Evolutionary conservation across 2,329 filamentous ascomycete genomes (phyloP), one percentile per base, ranked within the genome.

Genomic region (Fusarium robinianum): DNA sequence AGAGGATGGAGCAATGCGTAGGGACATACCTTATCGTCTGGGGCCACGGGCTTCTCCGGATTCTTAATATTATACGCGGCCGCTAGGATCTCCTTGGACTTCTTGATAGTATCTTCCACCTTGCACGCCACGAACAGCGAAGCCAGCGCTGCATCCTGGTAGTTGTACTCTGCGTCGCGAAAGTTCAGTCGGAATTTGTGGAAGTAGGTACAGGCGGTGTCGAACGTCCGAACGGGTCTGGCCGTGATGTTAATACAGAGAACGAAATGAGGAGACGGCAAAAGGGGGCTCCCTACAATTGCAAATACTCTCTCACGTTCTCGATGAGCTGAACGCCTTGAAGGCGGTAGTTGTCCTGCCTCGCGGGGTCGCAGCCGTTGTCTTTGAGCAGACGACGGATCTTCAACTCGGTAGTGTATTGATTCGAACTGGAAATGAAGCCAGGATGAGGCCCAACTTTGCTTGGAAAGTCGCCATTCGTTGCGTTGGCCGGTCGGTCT

Each of bases 31-130:
- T 86, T 85, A 68, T 96, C 90, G 67, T 97, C 92, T 4, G 88
- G 81, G 12, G 86, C 86, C 24, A 67, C 87, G 69, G 69, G 90
- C 78, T 68, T 87, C 66, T 70, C 85, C 56, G 61, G 80, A 63
- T 70, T 80, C 69, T 90, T 94, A 24, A 95, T 73, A 63, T 96
- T 96, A 70, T 92, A 90, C 16, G 89, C 86, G 1, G 91, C 90
- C 46, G 90, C 95, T 11, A 97, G 76, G 49, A 99, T 95, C 53
- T 99, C 94, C 45, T 82, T 84, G 4, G 90, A 95, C 73, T 97
- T 97, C 72, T 99, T 99, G 56, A 96, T 80, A 1, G 94, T 99
- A 67, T 99, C 94, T 69, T 99, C 94, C 31, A 95, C 90, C 72
- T 99, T 99, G 76, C 92, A 97, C 3, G 91, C 91, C 3, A 91